Evolutionary conservation across 169 alveolate species (phyloP).

Genomic region (Perkinsus chesapeaki): DNA sequence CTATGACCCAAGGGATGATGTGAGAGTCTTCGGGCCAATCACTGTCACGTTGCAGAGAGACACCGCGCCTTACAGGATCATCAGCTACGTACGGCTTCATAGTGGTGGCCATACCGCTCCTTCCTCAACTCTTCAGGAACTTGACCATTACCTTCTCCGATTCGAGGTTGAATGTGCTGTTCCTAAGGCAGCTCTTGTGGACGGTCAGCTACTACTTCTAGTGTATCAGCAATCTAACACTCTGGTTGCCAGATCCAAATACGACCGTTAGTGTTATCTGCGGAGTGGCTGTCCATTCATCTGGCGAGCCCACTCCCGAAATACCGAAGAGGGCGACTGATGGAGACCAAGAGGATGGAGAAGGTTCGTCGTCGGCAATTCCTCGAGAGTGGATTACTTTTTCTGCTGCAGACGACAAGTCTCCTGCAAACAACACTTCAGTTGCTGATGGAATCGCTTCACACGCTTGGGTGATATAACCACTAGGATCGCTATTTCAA

Average conservation of each 20-base stretch:
- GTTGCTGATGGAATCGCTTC: no score
- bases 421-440: no score
- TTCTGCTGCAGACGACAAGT: no score
- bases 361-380: no score
- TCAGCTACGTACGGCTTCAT: background rate
- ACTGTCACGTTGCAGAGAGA: background rate
- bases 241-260: background rate
- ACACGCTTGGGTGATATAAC: background rate
- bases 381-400: no score
- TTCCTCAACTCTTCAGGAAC: background rate
- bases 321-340: no score
- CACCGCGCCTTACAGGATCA: background rate
- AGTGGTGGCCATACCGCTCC: background rate
- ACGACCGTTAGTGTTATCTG: background rate
- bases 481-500: background rate
- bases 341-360: no score
- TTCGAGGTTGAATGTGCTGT: background rate
- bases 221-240: no score
- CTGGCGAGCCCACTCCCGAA: background rate
- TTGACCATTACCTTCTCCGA: background rate
- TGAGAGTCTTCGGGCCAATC: background rate
- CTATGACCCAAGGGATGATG: background rate
- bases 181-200: background rate
- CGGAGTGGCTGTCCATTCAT: background rate
- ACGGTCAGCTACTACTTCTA: no score